These are phyloP conservation scores for Symbiodinium pilosum DNA, from an alignment of 73 alveolate species.

Conservation along the genomic window DNA sequence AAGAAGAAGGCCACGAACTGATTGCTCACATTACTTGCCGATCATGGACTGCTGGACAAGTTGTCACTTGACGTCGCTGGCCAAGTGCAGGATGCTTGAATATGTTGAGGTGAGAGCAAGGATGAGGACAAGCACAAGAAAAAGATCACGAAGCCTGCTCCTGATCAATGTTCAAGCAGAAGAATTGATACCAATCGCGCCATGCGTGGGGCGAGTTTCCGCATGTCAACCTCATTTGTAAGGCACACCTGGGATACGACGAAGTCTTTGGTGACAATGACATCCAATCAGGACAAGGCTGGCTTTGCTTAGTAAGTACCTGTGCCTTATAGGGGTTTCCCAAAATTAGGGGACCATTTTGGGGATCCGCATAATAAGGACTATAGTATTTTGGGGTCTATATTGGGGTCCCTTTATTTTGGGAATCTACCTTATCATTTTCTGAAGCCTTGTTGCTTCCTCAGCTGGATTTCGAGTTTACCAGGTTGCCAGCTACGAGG, in stretches of 20 bases:
- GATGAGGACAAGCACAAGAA: conserved; percentile 88
- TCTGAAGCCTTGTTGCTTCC: background rate
- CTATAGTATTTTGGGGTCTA: no score
- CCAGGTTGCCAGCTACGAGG: conserved; percentile 84
- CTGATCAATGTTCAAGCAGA: background rate
- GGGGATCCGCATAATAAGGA: no score
- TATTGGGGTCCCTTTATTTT: no score
- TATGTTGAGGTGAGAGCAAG: conserved; percentile 31
- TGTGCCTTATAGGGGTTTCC: no score
- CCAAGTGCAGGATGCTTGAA: no score
- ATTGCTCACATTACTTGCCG: background rate
- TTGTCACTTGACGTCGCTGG: background rate
- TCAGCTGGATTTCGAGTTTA: background rate
- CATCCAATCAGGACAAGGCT: conserved; percentile 88
- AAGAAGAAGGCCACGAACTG: background rate
- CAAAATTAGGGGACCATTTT: no score
- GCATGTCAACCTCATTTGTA: background rate
- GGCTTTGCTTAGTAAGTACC: no score
- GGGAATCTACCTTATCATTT: background rate
- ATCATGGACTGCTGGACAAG: background rate
- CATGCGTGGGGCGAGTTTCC: background rate
- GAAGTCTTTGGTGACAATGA: conserved; percentile 65
- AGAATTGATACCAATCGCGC: background rate
- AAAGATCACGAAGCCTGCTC: conserved; percentile 57
- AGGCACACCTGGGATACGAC: conserved; percentile 89